Percentiles rank a stretch among this genome's conserved stretches.
Evolutionary conservation across 331 rosid species (phyloP).

Genomic region (Quercus lobata): DNA sequence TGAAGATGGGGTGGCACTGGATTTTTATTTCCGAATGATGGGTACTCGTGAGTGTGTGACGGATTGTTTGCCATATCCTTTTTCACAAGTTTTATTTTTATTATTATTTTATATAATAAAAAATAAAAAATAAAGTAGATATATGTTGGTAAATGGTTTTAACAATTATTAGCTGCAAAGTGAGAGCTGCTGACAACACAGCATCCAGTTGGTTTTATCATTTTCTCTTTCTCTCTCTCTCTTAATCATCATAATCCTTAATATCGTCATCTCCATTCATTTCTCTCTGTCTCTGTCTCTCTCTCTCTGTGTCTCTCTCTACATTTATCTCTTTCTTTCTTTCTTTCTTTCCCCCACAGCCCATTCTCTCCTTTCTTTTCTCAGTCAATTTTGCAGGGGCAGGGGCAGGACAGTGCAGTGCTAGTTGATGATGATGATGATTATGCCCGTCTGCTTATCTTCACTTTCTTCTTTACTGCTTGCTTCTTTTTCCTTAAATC

Average conservation of each 20-base stretch:
- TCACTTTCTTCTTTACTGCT: neutral
- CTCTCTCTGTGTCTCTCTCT: conserved; percentile 10
- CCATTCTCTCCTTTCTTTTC: conserved; percentile 17
- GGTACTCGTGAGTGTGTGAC: neutral
- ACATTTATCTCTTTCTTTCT: conserved; percentile 20
- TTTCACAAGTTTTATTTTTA: neutral
- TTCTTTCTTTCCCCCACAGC: conserved; percentile 12
- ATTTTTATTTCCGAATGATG: neutral
- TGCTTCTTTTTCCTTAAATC: neutral
- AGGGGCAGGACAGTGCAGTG: conserved; percentile 18
- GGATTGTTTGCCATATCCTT: neutral
- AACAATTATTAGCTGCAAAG: conserved; percentile 44
- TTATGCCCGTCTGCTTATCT: conserved; percentile 11
- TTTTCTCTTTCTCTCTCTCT: conserved; percentile 21
- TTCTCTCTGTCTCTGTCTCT: conserved; percentile 9
- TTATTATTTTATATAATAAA: neutral
- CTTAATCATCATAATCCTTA: conserved; percentile 38
- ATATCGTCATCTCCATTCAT: conserved; percentile 41
- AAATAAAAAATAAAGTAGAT: neutral
- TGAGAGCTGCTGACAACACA: conserved; percentile 44
- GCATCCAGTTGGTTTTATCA: conserved; percentile 24
- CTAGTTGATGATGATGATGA: conserved; percentile 19
- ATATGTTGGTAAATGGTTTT: conserved; percentile 9
- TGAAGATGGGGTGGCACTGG: neutral
- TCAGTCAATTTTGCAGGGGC: neutral